Conservation (phyloP, 2,329 filamentous ascomycete species). For the Aspergillus fumigatus region DNA sequence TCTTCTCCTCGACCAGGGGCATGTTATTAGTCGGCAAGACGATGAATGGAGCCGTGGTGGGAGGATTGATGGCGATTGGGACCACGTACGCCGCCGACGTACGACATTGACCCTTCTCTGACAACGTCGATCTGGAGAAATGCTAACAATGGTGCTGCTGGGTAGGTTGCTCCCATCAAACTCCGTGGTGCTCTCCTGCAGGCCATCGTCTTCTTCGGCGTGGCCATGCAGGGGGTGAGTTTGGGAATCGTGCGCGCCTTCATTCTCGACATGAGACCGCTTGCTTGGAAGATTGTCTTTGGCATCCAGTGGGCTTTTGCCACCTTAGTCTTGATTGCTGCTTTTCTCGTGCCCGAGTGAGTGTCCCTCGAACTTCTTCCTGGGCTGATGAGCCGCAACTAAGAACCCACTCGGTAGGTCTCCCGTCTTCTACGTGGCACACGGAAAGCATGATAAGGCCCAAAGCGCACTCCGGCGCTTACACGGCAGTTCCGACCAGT, state of each 20-base stretch:
- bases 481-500: not conserved
- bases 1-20: slow-evolving; percentile 9
- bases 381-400: too few species aligned
- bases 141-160: too few species aligned
- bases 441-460: slow-evolving; percentile 4
- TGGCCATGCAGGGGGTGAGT: slow-evolving; percentile 15
- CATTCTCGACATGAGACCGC: slow-evolving; percentile 9
- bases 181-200: slow-evolving; percentile 11
- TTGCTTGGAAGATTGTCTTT: slow-evolving; percentile 14
- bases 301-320: slow-evolving; percentile 16
- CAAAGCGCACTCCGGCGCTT: slow-evolving; percentile 7
- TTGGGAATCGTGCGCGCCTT: slow-evolving; percentile 15
- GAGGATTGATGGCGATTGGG: slow-evolving; percentile 14
- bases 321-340: slow-evolving; percentile 9
- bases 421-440: slow-evolving; percentile 4
- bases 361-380: not conserved
- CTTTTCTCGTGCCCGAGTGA: slow-evolving; percentile 12
- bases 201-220: slow-evolving; percentile 13
- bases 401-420: not conserved
- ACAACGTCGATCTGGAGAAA: too few species aligned
- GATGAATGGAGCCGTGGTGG: slow-evolving; percentile 13
- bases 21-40: slow-evolving; percentile 16
- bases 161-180: slow-evolving; percentile 4
- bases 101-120: not conserved
- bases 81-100: slow-evolving; percentile 18